Evolutionary conservation across 306 rosid species (phyloP), one percentile per base, ranked within the genome.

Genomic region (Vachellia pachyceras): DNA sequence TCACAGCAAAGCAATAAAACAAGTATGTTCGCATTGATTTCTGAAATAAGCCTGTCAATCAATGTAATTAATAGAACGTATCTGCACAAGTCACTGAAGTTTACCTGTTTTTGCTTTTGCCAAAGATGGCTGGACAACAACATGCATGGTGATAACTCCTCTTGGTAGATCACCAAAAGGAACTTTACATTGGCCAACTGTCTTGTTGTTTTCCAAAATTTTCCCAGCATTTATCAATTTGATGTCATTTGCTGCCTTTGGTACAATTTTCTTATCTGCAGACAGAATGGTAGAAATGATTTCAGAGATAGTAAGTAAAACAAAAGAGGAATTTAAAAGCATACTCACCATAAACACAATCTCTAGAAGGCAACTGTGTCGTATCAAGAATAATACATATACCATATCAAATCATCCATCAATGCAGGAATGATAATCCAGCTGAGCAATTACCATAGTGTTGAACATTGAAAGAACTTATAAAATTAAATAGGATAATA

Each of bases 111-210:
- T 94, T 44, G 93, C 86, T 87, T 94, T 94, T 15, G 92, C 90
- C 79, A 90, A 65, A 84, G 97, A 81, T 71, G 97, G 98, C 87
- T 89, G 97, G 61, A 94, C 97, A 35, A 94, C 97, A 54, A 90
- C 98, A 85, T 92, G 97, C 98, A 94, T 94, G 84, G 93, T 92
- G 65, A 94, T 92, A 74, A 91, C 91, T 72, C 90, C 97, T 25
- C 72, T 84, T 23, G 94, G 94, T 55, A 94, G 93, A 75, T 94
- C 98, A 42, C 92, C 92, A 69, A 90, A 91, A 47, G 97, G 94
- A 63, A 42, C 91, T 88, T 90, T 92, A 88, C 97, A 94, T 80
- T 91, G 98, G 60, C 91, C 97, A 50, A 94, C 97, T 68, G 97
- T 91, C 86, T 84, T 94, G 91, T 79, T 92, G 94, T 91, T 92